Conservation (phyloP, 148 eudicot genomes). For the Dysphania ambrosioides region DNA sequence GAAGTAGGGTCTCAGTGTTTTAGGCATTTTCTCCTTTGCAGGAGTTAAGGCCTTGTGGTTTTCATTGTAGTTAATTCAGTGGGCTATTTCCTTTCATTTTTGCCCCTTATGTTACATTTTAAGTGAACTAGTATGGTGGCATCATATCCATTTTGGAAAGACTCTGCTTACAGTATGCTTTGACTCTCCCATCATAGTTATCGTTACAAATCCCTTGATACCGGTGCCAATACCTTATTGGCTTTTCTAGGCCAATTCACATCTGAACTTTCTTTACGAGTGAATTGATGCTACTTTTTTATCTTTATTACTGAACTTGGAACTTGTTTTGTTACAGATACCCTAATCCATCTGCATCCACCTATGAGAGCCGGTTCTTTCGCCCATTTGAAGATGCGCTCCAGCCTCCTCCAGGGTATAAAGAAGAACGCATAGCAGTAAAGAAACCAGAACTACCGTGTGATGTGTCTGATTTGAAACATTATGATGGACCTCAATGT, state of each 20-base stretch:
- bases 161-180: not conserved
- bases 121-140: too few species aligned
- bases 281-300: not conserved
- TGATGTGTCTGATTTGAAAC: slow-evolving; percentile 59
- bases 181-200: not conserved
- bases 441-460: slow-evolving; percentile 89
- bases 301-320: too few species aligned
- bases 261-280: not conserved
- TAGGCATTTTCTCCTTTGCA: too few species aligned
- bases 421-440: slow-evolving; percentile 79
- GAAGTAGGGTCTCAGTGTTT: too few species aligned
- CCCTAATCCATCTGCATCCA: slow-evolving; percentile 87
- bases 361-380: slow-evolving; percentile 82
- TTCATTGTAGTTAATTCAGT: too few species aligned
- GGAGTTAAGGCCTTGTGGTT: too few species aligned
- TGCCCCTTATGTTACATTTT: too few species aligned
- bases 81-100: too few species aligned
- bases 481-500: slow-evolving; percentile 94
- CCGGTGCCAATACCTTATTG: not conserved
- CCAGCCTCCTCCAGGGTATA: slow-evolving; percentile 87
- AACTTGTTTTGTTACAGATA: slow-evolving; percentile 45
- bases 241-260: not conserved
- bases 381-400: slow-evolving; percentile 94
- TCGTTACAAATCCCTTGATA: not conserved
- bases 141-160: too few species aligned